A percentile compares a stretch with the other conserved stretches of the same genome.
These are phyloP conservation scores for Vanderwaltozyma tropicalis DNA, from an alignment of 805 yeast species.

Conservation along the genomic window DNA sequence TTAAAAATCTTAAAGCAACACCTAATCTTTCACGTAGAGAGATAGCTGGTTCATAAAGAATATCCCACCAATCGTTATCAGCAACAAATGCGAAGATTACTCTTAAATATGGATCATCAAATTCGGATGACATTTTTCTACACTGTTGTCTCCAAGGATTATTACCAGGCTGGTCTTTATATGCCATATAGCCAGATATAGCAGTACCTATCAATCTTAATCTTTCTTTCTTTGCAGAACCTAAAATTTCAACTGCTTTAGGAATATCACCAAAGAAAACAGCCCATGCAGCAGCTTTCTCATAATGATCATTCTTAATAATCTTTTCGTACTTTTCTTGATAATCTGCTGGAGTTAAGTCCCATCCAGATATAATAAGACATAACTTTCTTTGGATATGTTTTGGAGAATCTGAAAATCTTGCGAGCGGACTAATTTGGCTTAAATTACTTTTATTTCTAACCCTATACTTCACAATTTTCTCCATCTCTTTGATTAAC, in stretches of 20 bases:
- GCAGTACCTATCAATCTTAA: conserved; percentile 83
- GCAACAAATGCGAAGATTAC: conserved; percentile 91
- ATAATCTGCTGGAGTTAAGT: conserved; percentile 61
- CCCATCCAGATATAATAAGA: conserved; percentile 84
- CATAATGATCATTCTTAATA: conserved; percentile 49
- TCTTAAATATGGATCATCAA: conserved; percentile 79
- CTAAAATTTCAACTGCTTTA: conserved; percentile 69
- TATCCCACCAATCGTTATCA: conserved; percentile 95
- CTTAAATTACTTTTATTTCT: conserved; percentile 19
- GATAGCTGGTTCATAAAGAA: conserved; percentile 76
- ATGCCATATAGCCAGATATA: conserved; percentile 68
- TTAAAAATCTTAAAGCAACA: conserved; percentile 75
- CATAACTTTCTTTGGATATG: conserved; percentile 68
- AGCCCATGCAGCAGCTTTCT: conserved; percentile 97
- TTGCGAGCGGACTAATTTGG: conserved; percentile 10
- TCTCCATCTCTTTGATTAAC: conserved; percentile 26
- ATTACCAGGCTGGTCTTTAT: conserved; percentile 35
- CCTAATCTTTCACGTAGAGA: conserved; percentile 86
- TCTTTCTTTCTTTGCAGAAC: conserved; percentile 60
- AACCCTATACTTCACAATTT: conserved; percentile 33
- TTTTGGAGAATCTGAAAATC: conserved; percentile 22
- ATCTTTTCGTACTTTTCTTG: conserved; percentile 56
- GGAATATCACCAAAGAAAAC: conserved; percentile 84
- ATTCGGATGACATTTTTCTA: conserved; percentile 74
- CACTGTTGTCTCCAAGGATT: conserved; percentile 92